Evolutionary conservation across 2,329 filamentous ascomycete species (phyloP), one percentile per base, ranked within the genome.

Genomic region (Fusarium sp.): DNA sequence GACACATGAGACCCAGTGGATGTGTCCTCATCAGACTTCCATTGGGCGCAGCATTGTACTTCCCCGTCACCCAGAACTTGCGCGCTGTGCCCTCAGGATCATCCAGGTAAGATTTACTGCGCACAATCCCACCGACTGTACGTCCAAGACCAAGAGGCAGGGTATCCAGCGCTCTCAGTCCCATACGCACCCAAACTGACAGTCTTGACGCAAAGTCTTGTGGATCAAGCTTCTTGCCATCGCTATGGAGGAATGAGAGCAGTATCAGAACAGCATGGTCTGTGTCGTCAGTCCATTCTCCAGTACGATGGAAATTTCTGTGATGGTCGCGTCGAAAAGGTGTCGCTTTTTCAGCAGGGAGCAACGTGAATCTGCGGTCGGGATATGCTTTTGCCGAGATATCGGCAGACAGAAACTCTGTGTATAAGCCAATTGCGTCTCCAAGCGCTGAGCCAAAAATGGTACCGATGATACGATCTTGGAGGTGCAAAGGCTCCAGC

Each of bases 221-320:
- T 1, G 82, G 82, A 13, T 78, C 67, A 15, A 85, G 77, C 12
- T 71, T 60, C 28, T 79, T 78, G 16, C 84, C 85, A 40, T 83
- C 80, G n/a, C 78, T 81, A 54, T 87, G 83, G 30, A 87, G 76
- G 40, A 82, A 89, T 9, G 84, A 86, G 5, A 88, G 81, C 5
- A 88, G 74, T 60, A 85, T 84, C 2, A 88, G 77, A 25, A 88
- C 80, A 6, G 86, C 84, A 76, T 89, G 86, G 69, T 88, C 87
- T 0, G 87, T 89, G 75, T 89, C 87, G 67, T 89, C 87, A 0
- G 87, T 89, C 87, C 86, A 88, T 44, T 85, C 82, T 30, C 83
- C 82, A 2, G 80, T 74, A 6, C 77, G 74, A 40, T 85, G 83
- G 33, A 83, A 83, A 58, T 82, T 80, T 54, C 86, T 81, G 71